Base-by-base conservation (phyloP, 768 basidiomycete genomes). In the Auricularia sp. region DNA sequence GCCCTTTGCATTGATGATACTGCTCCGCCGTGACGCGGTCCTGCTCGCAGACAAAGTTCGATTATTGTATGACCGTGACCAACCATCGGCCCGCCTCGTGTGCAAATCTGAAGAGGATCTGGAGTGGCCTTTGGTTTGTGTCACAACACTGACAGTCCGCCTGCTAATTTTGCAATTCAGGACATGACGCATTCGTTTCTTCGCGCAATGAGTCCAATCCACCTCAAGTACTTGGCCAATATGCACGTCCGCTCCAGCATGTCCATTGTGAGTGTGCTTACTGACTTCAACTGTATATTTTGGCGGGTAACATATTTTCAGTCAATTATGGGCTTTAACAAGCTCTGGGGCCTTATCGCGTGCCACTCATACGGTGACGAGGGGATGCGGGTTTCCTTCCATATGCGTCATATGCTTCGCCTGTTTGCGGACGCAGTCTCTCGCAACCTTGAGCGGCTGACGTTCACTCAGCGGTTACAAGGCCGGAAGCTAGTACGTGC, bases 191-290 rank as follows among this genome's bases (percentile, higher is more conserved):
- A 92, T 73, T 89, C 85, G 64, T 90, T 88, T 68, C 77, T 92
- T 8, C 83, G 90, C n/a, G 89, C 90, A 0, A 92, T 94, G 90
- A 88, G 87, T 68, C 91, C 90, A 4, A 90, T 94, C 61, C 90
- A 92, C 70, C 75, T 90, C 66, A 85, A 90, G 75, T 92, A 90
- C 75, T 78, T 90, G 45, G 83, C 79, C 36, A 91, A 92, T 70
- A 91, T 93, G 89, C 85, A 85, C 44, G 89, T 92, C 0, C 82
- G 89, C 45, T 87, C 90, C 1, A 90, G 88, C 6, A 92, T 92
- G 89, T 91, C 89, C n/a, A 81, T 92, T 58, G 87, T 89, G 71
- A 72, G 85, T 78, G 85, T 78, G 8, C 3, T 2, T 35, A 29
- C 21, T 14, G 47, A 21, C 45, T 45, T 18, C 54, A 29, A 29